A percentile compares a stretch with the other conserved stretches of the same genome.
These are phyloP conservation scores for Lactarius psammicola DNA, from an alignment of 768 basidiomycete genomes.

Conservation along the genomic window DNA sequence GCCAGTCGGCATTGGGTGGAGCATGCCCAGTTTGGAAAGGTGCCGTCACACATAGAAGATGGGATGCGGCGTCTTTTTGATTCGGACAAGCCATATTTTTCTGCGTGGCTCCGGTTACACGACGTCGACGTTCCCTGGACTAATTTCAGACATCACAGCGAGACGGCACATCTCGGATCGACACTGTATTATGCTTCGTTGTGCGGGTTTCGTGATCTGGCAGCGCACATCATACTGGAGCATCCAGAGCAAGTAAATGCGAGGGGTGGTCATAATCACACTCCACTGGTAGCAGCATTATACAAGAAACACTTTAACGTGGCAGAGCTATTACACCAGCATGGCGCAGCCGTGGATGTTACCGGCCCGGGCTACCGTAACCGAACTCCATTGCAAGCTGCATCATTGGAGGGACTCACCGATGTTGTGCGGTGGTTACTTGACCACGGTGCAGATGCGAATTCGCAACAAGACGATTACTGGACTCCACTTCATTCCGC, in stretches of 20 bases:
- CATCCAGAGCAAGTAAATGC: neutral
- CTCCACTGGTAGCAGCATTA: neutral
- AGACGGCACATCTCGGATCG: neutral
- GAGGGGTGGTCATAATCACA: neutral
- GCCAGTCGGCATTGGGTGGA: neutral
- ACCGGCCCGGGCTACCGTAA: too few relatives aligned
- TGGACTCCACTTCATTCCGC: neutral
- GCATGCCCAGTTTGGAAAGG: neutral
- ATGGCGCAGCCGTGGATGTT: neutral
- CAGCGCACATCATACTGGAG: neutral
- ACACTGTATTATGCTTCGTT: neutral
- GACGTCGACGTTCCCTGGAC: neutral
- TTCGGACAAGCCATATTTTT: neutral
- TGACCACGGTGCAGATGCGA: neutral
- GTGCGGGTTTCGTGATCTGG: neutral
- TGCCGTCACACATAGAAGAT: neutral
- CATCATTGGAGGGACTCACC: neutral
- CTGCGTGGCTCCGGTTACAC: neutral
- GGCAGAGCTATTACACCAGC: neutral
- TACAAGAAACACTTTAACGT: neutral
- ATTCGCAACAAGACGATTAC: neutral
- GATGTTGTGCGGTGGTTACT: neutral
- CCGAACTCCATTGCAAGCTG: neutral
- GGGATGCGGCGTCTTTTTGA: neutral
- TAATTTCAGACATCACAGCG: neutral